Base-by-base conservation (phyloP, 139 green algal species). In the Tetradesmus obliquus region DNA sequence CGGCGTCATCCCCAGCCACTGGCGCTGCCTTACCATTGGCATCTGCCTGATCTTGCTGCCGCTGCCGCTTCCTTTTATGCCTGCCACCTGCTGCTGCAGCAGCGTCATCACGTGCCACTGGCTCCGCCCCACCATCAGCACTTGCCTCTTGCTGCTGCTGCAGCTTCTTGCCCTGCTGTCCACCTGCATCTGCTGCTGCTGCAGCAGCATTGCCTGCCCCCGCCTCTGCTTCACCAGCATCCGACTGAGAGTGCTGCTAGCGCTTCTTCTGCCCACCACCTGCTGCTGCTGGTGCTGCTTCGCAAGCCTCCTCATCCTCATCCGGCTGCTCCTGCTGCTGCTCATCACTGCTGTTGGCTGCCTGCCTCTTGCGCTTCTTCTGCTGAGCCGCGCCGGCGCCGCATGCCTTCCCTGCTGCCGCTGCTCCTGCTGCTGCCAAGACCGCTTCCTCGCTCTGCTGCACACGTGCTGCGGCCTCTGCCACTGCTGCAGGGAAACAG, bases 401-500 rank as follows among this genome's bases (percentile, higher is more conserved):
- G 32, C 32, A 9, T 76, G 66, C 66, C 10, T 24, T 24, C 8
- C 15, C 66, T 24, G 17, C 60, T 0, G 60, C 66, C 10, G 15
- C 66, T 24, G 15, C 32, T 45, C 32, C 66, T 24, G 66, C 66
- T 10, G 66, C 76, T 6, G 76, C 76, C 6, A n/a, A 3, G 0
- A n/a, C 76, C 76, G n/a, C n/a, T n/a, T n/a, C 76, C 45, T 82
- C 53, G 3, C 71, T 89, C 45, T 82, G 53, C 87, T 72, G 58
- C n/a, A 91, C 51, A 3, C 87, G 54, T 3, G 12, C 54, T 13
- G 22, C n/a, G 2, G 87, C 87, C 66, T 74, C 74, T 32, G 7
- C 9, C 22, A 91, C 74, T 51, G 87, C 87, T 58, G 87, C 72
- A 12, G 20, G 9, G n/a, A 91, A 91, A 55, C 53, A 45, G 55